Percentiles rank a stretch among this genome's conserved stretches.
phyloP scores from a whole-genome alignment of 1,139 yeast genomes.

The Yamadazyma dushanensis region DNA sequence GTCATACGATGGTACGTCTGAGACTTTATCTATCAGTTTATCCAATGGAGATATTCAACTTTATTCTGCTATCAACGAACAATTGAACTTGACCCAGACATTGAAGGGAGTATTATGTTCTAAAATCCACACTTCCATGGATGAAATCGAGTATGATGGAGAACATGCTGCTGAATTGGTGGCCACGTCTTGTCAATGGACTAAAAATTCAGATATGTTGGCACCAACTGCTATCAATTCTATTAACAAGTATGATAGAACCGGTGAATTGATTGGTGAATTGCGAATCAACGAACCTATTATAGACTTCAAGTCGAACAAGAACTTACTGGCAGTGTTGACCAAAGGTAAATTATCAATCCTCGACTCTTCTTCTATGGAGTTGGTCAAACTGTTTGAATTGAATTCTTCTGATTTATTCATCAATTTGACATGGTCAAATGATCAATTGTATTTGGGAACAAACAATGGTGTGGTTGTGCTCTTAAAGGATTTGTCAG shows the following conservation, averaged over 20 bases:
- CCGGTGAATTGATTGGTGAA: constrained; percentile 22
- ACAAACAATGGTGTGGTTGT: constrained; percentile 55
- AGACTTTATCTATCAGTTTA: constrained; percentile 53
- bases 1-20: constrained; percentile 62
- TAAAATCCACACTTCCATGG: constrained; percentile 38
- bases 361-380: not conserved
- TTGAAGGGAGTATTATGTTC: constrained; percentile 40
- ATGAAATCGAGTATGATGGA: constrained; percentile 33
- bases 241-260: constrained; percentile 38
- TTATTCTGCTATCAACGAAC: constrained; percentile 55
- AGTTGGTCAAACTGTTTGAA: constrained; percentile 1
- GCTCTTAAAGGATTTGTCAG: constrained; percentile 7
- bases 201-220: constrained; percentile 61
- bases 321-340: constrained; percentile 15
- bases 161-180: constrained; percentile 43
- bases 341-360: constrained; percentile 5
- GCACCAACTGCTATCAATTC: constrained; percentile 25
- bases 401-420: constrained; percentile 5
- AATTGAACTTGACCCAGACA: constrained; percentile 37
- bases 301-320: constrained; percentile 14
- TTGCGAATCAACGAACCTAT: constrained; percentile 11
- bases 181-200: constrained; percentile 36
- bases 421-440: constrained; percentile 26
- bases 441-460: constrained; percentile 42
- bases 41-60: constrained; percentile 68